Percentiles rank a stretch among this genome's conserved stretches.
Conservation (phyloP, 176 grass and related monocot species). For the Phyllostachys edulis region DNA sequence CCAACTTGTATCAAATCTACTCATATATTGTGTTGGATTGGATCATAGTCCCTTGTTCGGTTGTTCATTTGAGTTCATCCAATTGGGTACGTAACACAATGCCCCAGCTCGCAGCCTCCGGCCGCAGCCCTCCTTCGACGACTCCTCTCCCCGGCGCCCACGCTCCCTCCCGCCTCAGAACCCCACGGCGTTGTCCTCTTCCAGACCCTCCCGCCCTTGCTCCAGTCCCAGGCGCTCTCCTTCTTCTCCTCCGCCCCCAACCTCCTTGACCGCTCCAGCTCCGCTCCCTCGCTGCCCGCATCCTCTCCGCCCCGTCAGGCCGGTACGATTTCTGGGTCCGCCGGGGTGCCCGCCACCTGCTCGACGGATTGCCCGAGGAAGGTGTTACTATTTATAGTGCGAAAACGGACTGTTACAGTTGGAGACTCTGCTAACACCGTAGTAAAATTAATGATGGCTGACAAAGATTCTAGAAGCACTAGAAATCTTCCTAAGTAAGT, state of each 20-base stretch:
- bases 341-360: constrained; percentile 62
- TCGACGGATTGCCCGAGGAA: constrained; percentile 56
- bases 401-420: no score
- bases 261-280: constrained; percentile 44
- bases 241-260: constrained; percentile 47
- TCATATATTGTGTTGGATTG: no score
- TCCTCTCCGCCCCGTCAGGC: constrained; percentile 8
- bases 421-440: no score
- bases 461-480: no score
- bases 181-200: constrained; percentile 45
- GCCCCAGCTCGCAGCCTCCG: constrained; percentile 20
- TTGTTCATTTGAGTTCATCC: no score
- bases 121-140: constrained; percentile 38
- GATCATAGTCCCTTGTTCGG: no score
- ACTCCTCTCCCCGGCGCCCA: constrained; percentile 36
- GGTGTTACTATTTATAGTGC: no score
- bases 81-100: no score
- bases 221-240: constrained; percentile 73
- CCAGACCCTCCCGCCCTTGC: constrained; percentile 51
- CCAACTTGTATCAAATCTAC: no score
- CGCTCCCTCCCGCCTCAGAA: constrained; percentile 22
- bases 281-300: constrained; percentile 31
- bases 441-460: no score
- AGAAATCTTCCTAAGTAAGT: no score
- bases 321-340: constrained; percentile 42